These are phyloP conservation scores for Diaporthe sp. DNA, from an alignment of 2,329 filamentous ascomycete genomes.

Conservation along the genomic window DNA sequence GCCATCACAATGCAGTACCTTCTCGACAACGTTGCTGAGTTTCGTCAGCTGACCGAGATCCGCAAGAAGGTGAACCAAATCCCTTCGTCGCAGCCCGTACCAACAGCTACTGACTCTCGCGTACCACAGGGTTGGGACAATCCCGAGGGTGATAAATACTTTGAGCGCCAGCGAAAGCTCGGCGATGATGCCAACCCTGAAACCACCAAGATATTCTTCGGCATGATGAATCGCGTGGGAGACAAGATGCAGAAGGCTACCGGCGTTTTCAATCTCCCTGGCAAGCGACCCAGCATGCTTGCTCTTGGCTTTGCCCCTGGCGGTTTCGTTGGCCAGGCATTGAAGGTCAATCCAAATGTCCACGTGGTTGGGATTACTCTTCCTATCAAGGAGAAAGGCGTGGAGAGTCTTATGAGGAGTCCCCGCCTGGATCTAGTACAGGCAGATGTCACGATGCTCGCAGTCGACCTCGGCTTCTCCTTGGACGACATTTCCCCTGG, in stretches of 20 bases:
- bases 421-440: background rate
- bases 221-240: slow-evolving; percentile 55
- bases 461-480: slow-evolving; percentile 53
- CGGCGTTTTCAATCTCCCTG: slow-evolving; percentile 43
- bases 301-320: slow-evolving; percentile 68
- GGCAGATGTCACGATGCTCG: slow-evolving; percentile 63
- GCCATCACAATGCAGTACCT: slow-evolving; percentile 19
- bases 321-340: slow-evolving; percentile 55
- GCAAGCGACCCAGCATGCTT: slow-evolving; percentile 49
- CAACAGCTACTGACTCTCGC: background rate
- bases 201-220: slow-evolving; percentile 46
- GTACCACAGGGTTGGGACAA: slow-evolving; percentile 57
- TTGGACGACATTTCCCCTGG: slow-evolving; percentile 43
- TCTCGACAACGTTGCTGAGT: slow-evolving; percentile 22
- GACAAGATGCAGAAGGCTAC: slow-evolving; percentile 51
- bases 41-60: slow-evolving; percentile 17
- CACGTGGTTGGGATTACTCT: slow-evolving; percentile 39
- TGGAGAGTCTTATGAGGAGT: slow-evolving; percentile 26
- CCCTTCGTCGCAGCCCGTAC: too few relatives aligned
- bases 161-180: slow-evolving; percentile 49
- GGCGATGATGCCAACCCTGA: slow-evolving; percentile 47
- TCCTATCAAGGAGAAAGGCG: slow-evolving; percentile 8
- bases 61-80: slow-evolving; percentile 7
- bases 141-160: slow-evolving; percentile 53
- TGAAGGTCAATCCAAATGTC: slow-evolving; percentile 49